Evolutionary conservation across 1,284 basidiomycete species (phyloP).

Genomic region (Tilletia setariae): DNA sequence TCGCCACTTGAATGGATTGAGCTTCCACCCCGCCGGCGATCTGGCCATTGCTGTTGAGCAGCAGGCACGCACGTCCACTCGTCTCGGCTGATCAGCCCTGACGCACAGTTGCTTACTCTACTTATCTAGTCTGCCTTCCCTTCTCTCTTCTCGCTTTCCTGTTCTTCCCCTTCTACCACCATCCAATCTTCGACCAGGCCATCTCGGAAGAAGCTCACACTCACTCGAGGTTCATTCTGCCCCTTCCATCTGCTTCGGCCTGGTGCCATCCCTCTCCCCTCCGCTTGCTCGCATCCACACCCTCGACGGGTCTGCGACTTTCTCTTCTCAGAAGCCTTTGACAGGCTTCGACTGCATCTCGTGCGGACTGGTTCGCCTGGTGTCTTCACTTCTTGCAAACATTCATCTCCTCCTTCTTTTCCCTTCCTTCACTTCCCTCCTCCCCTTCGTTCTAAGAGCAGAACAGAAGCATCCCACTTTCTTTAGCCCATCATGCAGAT

Average conservation of each 20-base stretch:
- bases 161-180: not conserved
- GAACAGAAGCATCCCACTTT: not conserved
- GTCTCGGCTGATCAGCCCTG: no score
- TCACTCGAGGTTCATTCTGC: not conserved
- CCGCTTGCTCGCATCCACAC: not conserved
- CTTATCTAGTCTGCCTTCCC: not conserved
- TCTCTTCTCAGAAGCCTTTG: constrained; percentile 3
- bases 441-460: not conserved
- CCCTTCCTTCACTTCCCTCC: not conserved
- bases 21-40: no score
- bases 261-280: constrained; percentile 15
- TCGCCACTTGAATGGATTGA: no score
- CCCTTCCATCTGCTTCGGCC: constrained; percentile 12
- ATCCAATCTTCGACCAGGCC: not conserved
- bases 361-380: constrained; percentile 8
- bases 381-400: not conserved
- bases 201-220: not conserved
- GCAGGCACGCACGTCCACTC: no score
- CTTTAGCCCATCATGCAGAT: constrained; percentile 16
- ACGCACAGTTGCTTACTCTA: not conserved
- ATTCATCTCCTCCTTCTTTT: constrained; percentile 4
- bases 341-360: constrained; percentile 7
- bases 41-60: no score
- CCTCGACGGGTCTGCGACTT: constrained; percentile 7
- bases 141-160: not conserved